Percentiles rank a stretch among this genome's conserved stretches.
These are phyloP conservation scores for Haplosporangium gracile DNA, from an alignment of 192 early-diverging fungal species.

Conservation along the genomic window DNA sequence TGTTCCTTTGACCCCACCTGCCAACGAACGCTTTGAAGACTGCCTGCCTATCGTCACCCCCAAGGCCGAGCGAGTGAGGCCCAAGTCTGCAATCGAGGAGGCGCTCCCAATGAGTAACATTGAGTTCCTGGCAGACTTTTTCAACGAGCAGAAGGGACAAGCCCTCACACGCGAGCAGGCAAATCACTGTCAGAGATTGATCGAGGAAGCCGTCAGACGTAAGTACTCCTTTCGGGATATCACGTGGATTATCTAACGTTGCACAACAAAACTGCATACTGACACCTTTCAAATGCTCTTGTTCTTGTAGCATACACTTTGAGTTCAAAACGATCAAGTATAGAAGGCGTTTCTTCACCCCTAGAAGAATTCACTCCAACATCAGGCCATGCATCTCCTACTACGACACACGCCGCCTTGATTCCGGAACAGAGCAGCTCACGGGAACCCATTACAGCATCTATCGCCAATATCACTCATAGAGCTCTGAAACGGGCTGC, in stretches of 20 bases:
- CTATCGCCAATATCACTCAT: not conserved
- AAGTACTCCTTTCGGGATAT: not conserved
- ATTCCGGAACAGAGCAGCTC: not conserved
- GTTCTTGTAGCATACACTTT: not conserved
- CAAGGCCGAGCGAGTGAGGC: not conserved
- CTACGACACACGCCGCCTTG: not conserved
- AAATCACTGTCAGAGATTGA: slow-evolving; percentile 16
- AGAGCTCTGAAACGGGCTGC: not conserved
- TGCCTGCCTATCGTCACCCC: slow-evolving; percentile 34
- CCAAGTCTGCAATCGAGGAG: not conserved
- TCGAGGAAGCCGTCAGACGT: slow-evolving; percentile 20
- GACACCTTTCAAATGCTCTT: not conserved
- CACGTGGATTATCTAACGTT: too few relatives aligned
- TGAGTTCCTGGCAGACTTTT: slow-evolving; percentile 30
- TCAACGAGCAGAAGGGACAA: slow-evolving; percentile 21
- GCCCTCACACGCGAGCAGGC: slow-evolving; percentile 33
- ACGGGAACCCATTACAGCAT: not conserved
- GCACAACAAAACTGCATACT: too few relatives aligned
- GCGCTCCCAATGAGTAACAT: slow-evolving; percentile 15
- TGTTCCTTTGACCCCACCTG: not conserved
- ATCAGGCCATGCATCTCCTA: not conserved
- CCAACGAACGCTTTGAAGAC: slow-evolving; percentile 21
- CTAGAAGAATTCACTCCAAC: not conserved
- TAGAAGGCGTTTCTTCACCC: not conserved
- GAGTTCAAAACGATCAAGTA: not conserved